Evolutionary conservation across 1,284 basidiomycete genomes (phyloP), one percentile per base, ranked within the genome.

Genomic region (Pisolithus thermaeus): DNA sequence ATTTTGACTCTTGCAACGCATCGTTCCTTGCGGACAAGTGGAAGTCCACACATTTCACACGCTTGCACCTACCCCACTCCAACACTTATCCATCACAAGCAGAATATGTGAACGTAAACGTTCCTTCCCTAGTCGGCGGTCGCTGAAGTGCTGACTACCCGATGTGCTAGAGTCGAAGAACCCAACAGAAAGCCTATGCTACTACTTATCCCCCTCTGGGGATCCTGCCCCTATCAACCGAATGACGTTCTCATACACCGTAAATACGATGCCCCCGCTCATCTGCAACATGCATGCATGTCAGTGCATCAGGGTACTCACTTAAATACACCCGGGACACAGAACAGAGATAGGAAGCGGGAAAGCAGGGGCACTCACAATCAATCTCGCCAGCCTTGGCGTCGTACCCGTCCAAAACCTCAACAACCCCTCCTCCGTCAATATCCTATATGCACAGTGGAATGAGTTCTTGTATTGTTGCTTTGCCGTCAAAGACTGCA

Each of bases 381-480:
- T 87, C 42, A 98, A 69, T 30, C 95, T 77, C 9, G 82, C 83
- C 37, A 98, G 70, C 55, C 95, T 74, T 0, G 95, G 95, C 2
- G 94, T 96, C 5, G 96, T 93, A 1, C 96, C 96, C 22, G 90
- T 91, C 96, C 96, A 99, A 71, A 99, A 97, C 44, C 89, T 81
- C 27, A 83, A 62, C 14, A 95, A 57, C 7, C 94, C 94, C 65
- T 97, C 92, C 68, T 96, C 91, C 0, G 85, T 92, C 58, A 92
- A 83, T 61, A 96, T 94, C 41, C 92, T 79, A 65, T 94, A 94
- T 4, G 84, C 92, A 65, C 95, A 98, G 65, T 97, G 92, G 72
- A 97, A 89, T 1, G 94, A 88, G 66, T 95, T 97, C 39, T 83
- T 80, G 69, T 98, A 99, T 58, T 92, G 84, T 40, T 79, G 72